Percentiles rank a stretch among this genome's conserved stretches.
Conservation (phyloP, 495 filamentous ascomycete genomes). For the Cudoniella acicularis region DNA sequence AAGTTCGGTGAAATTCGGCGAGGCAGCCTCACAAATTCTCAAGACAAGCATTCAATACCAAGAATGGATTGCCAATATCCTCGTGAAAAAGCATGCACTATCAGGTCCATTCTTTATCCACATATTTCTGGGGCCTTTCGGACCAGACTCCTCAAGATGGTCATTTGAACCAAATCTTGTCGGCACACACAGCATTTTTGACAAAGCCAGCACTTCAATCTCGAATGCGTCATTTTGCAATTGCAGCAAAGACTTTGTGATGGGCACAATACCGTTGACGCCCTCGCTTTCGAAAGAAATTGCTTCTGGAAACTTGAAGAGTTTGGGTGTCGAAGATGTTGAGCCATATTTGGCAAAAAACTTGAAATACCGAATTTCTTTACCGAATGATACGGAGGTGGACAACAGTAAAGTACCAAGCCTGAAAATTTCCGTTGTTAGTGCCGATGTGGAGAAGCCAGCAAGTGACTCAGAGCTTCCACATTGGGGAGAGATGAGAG, state of each 20-base stretch:
- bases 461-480: slow-evolving; percentile 37
- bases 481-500: slow-evolving; percentile 32
- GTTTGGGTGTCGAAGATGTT: slow-evolving; percentile 40
- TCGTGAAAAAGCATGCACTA: slow-evolving; percentile 50
- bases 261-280: slow-evolving; percentile 56
- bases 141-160: slow-evolving; percentile 38
- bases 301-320: slow-evolving; percentile 33
- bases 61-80: slow-evolving; percentile 60
- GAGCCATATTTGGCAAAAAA: slow-evolving; percentile 41
- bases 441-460: slow-evolving; percentile 36
- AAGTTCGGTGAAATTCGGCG: slow-evolving; percentile 23
- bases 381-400: slow-evolving; percentile 21
- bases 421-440: slow-evolving; percentile 37
- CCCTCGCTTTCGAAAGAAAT: slow-evolving; percentile 43
- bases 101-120: slow-evolving; percentile 53
- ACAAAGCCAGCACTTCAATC: not conserved
- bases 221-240: slow-evolving; percentile 19
- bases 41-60: slow-evolving; percentile 29
- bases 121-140: slow-evolving; percentile 53
- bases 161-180: slow-evolving; percentile 42
- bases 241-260: slow-evolving; percentile 28
- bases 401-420: slow-evolving; percentile 24
- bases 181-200: slow-evolving; percentile 53
- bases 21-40: slow-evolving; percentile 17
- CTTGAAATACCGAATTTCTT: slow-evolving; percentile 37